Evolutionary conservation across 352 stramenopile species (phyloP), one percentile per base, ranked within the genome.

Genomic region (Globisporangium perplexum): DNA sequence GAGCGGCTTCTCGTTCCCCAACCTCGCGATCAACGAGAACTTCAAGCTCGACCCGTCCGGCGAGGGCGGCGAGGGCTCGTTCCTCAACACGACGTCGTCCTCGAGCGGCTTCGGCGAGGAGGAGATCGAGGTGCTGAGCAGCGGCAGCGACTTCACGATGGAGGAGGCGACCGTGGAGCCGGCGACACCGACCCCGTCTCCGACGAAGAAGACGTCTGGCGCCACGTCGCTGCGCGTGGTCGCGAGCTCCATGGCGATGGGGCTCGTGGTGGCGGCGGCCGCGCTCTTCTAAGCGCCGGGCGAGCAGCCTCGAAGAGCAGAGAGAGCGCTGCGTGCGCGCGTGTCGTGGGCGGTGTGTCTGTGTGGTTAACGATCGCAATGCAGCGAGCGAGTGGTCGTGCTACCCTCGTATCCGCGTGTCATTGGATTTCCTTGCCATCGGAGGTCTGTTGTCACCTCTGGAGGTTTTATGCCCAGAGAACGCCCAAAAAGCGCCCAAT

Each of bases 1-100:
- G 8, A 63, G 65, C 11, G 31, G 39, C 22, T 87, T 72, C 39
- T 68, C 63, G 47, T 87, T 80, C 67, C 77, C 77, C 11, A 60
- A 63, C 20, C 57, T 86, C 64, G 1, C 48, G 36, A 43, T 90
- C 74, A 28, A 60, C 39, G n/a, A 28, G 20, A 28, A 39, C 17
- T 60, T 60, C 46, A 48, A 60, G 47, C 54, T 60, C 35, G 39
- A 60, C 18, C 54, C 54, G 23, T 35, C n/a, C 22, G 53, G 46
- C 20, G 39, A 38, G 6, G 14, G 36, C 10, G 54, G 47, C 12
- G 31, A 22, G 18, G 38, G 24, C 54, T 39, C 47, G 24, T 60
- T 60, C 47, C 22, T 60, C 18, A 26, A 54, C 45, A 54, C 26
- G 3, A 41, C 54, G n/a, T 47, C 49, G 23, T 36, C 33, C 12